A percentile compares a stretch with the other conserved stretches of the same genome.
Evolutionary conservation across 306 rosid species (phyloP).

Genomic region (Prunus mira): DNA sequence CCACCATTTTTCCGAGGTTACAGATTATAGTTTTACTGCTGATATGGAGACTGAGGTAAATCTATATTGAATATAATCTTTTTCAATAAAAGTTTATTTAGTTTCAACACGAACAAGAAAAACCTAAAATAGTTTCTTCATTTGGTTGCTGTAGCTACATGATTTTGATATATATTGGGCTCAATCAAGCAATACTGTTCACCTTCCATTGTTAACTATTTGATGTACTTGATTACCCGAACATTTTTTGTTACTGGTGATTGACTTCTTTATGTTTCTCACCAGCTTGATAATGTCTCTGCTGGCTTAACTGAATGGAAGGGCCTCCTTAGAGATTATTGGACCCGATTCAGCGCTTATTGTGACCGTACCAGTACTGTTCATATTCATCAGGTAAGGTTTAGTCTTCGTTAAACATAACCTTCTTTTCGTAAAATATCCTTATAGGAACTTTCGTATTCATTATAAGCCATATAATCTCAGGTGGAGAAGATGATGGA

Average conservation of each 20-base stretch:
- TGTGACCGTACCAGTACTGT: conserved; percentile 65
- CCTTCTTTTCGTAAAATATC: neutral
- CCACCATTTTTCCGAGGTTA: conserved; percentile 90
- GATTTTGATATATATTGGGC: conserved; percentile 1
- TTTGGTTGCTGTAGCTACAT: neutral
- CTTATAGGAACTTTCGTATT: conserved; percentile 4
- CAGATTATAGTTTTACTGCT: conserved; percentile 91
- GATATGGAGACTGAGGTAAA: conserved; percentile 98
- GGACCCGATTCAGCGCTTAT: conserved; percentile 88
- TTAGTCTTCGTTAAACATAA: neutral
- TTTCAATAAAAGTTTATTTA: neutral
- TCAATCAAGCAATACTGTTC: neutral
- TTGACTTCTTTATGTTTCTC: conserved; percentile 8
- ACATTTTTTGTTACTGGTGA: neutral
- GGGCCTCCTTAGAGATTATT: conserved; percentile 92
- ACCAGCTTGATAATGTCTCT: conserved; percentile 94
- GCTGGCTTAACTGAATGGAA: conserved; percentile 97
- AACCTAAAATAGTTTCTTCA: neutral
- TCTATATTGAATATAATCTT: neutral
- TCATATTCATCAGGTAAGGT: conserved; percentile 77
- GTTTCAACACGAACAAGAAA: neutral
- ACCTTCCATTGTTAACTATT: neutral
- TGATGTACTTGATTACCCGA: neutral
- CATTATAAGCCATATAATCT: conserved; percentile 16
- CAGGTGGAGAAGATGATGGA: conserved; percentile 99